Conservation (phyloP, 208 protist genomes). For the Naegleria lovaniensis region DNA sequence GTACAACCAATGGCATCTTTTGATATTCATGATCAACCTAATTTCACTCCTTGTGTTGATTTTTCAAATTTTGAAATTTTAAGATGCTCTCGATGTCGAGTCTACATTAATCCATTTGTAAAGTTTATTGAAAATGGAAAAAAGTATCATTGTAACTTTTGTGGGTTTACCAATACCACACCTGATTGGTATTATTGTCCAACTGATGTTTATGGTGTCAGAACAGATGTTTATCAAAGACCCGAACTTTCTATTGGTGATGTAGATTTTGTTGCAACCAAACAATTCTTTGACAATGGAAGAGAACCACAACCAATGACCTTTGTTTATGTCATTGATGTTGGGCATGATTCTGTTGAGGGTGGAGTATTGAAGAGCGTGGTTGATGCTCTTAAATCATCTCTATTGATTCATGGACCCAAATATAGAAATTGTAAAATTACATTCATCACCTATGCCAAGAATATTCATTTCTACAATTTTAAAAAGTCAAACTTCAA, state of each 20-base stretch:
- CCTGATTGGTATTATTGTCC: not conserved
- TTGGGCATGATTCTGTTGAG: not conserved
- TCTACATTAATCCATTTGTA: conserved; percentile 20
- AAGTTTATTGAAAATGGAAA: not conserved
- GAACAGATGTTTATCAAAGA: not conserved
- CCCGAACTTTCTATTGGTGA: not conserved
- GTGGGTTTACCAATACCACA: not conserved
- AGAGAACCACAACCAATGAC: not conserved
- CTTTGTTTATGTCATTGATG: conserved; percentile 15
- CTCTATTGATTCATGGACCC: not conserved
- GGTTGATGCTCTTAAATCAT: too few relatives aligned
- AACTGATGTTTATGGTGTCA: not conserved
- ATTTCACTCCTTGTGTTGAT: not conserved
- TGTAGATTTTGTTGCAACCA: not conserved
- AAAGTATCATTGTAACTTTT: conserved; percentile 18
- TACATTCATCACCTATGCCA: not conserved
- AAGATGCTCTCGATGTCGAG: not conserved
- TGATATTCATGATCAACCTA: not conserved
- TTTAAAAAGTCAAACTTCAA: not conserved
- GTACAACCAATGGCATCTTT: not conserved
- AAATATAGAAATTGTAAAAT: not conserved
- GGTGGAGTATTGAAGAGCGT: not conserved
- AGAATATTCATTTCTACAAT: conserved; percentile 9
- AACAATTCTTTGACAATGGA: not conserved
- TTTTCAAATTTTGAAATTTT: not conserved